These are phyloP conservation scores for Mycena vitilis DNA, from an alignment of 768 basidiomycete species.

Conservation along the genomic window DNA sequence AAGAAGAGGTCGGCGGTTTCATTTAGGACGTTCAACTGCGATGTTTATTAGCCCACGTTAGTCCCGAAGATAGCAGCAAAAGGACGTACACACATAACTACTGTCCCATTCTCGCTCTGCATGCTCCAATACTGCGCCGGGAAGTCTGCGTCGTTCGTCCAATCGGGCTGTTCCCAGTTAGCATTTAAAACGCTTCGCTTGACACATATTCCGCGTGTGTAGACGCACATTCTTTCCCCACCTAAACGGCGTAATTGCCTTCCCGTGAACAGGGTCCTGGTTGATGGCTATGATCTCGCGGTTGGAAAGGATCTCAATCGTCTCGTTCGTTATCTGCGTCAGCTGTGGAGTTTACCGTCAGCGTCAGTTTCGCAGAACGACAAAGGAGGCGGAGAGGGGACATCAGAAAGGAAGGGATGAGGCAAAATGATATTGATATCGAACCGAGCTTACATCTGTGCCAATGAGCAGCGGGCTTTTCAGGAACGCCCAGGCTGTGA, in stretches of 20 bases:
- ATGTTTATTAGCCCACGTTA: background rate
- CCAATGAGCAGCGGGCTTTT: constrained; percentile 73
- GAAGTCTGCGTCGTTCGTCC: constrained; percentile 56
- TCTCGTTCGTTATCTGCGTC: constrained; percentile 57
- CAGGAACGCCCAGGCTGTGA: constrained; percentile 79
- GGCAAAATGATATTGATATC: background rate
- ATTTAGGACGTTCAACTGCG: constrained; percentile 69
- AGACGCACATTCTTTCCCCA: constrained; percentile 75
- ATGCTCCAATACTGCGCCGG: constrained; percentile 83
- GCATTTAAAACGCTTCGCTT: constrained; percentile 1
- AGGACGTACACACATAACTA: constrained; percentile 70
- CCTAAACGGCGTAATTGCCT: constrained; percentile 71
- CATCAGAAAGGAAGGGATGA: constrained; percentile 47
- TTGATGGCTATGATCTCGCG: constrained; percentile 75
- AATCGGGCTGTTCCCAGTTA: constrained; percentile 48
- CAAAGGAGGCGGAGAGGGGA: background rate
- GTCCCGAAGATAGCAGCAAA: background rate
- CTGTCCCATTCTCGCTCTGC: constrained; percentile 69
- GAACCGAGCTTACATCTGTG: constrained; percentile 25
- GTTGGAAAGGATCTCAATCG: constrained; percentile 69
- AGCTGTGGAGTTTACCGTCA: constrained; percentile 48
- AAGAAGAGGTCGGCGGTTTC: constrained; percentile 69
- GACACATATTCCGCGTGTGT: too few relatives aligned
- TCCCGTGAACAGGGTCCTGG: constrained; percentile 72
- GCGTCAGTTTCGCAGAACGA: too few relatives aligned